Base-by-base conservation (phyloP, 768 basidiomycete genomes). In the Paxillus ammoniavirescens region DNA sequence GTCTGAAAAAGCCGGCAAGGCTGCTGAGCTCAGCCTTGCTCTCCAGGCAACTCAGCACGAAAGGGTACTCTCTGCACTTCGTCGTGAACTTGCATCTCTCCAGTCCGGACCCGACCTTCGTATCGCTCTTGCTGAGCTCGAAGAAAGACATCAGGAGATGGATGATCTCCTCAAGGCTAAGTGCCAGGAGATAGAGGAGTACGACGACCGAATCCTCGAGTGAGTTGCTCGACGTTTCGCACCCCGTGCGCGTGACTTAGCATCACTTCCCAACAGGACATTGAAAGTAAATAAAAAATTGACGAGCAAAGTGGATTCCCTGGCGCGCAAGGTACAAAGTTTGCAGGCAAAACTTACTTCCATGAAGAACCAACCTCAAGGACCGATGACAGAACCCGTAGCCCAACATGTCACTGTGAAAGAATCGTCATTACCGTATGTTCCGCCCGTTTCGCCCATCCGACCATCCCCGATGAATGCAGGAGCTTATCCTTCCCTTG, bases 271-370 rank as follows among this genome's bases (percentile, higher is more conserved):
- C 52, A 14, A 18, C 60, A 92, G 90, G 60, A 81, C 89, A 66
- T 66, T 89, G 57, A 91, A 90, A 68, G 84, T 86, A 58, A 91
- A 89, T 72, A 91, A 90, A 75, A 90, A 87, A 60, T 75, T 92
- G 23, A 73, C 73, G 3, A 73, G 72, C 52, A 91, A 86, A 68
- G 82, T 89, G 37, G 90, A 91, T 52, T 74, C 79, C 9, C 73
- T 92, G 28, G 83, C 79, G 50, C 81, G 88, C 47, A 92, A 91
- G 66, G 80, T 87, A 40, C 84, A 87, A 58, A 82, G 77, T 49
- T 67, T 91, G 56, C 88, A 92, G 65, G 73, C 78, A 14, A 91
- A 88, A 64, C 68, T 91, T 36, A 71, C 78, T 2, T 78, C 77
- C 3, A 73, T 79, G 43, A 84, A 84, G 64, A 78, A 72, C 17